A percentile compares a stretch with the other conserved stretches of the same genome.
Conservation (phyloP, 139 green algal genomes). For the Picochlorum sp. region DNA sequence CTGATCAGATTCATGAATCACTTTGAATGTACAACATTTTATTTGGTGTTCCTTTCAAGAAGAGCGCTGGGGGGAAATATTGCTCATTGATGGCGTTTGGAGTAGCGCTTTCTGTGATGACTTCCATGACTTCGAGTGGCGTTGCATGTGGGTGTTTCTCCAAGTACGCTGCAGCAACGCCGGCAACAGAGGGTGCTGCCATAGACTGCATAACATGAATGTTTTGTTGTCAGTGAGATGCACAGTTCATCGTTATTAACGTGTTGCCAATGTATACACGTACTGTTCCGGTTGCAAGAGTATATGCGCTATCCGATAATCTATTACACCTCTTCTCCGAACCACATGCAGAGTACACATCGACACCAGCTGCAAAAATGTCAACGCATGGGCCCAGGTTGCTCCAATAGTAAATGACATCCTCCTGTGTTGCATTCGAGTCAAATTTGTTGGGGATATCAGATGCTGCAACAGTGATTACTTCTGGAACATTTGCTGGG, state of each 20-base stretch:
- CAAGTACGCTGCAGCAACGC: slow-evolving; percentile 39
- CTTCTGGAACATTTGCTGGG: slow-evolving; percentile 36
- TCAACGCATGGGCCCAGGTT: slow-evolving; percentile 31
- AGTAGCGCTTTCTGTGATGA: slow-evolving; percentile 11
- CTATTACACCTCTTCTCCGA: slow-evolving; percentile 18
- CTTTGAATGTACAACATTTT: slow-evolving; percentile 15
- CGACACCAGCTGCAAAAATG: slow-evolving; percentile 39
- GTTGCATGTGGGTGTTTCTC: slow-evolving; percentile 5
- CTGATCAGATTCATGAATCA: no score
- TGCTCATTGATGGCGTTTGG: slow-evolving; percentile 3
- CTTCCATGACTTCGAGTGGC: slow-evolving; percentile 7
- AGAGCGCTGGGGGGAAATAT: not conserved
- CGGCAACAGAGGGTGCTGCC: slow-evolving; percentile 49
- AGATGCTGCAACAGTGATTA: slow-evolving; percentile 35
- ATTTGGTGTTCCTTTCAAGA: slow-evolving; percentile 26
- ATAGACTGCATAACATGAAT: slow-evolving; percentile 5
- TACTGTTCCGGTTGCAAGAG: slow-evolving; percentile 22
- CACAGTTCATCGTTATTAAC: no score
- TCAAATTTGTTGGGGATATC: slow-evolving; percentile 29
- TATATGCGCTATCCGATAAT: slow-evolving; percentile 15
- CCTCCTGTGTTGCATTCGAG: not conserved
- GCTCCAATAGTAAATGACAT: slow-evolving; percentile 2
- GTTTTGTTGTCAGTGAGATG: no score
- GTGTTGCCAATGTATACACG: no score
- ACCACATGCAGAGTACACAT: slow-evolving; percentile 42